phyloP scores from a whole-genome alignment of 345 rosid genomes.

The Syzygium aqueum region DNA sequence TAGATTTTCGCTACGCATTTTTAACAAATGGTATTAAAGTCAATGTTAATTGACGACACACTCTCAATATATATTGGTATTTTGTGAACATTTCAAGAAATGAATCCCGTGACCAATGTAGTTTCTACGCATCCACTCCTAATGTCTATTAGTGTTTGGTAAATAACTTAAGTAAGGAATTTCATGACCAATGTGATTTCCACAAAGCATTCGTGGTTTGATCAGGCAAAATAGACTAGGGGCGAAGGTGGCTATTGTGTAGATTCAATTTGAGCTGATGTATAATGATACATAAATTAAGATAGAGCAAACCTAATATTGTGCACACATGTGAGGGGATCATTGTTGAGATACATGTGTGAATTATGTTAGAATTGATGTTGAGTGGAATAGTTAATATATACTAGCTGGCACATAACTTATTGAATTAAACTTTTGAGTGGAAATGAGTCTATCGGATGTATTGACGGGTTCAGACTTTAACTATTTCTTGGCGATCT shows the following conservation, averaged over 20 bases:
- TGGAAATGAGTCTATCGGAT: rapidly evolving
- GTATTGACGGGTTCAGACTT: not conserved
- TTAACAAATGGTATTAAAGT: not conserved
- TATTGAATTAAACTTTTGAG: not conserved
- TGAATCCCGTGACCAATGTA: not conserved
- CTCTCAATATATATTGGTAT: not conserved
- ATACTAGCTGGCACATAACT: not conserved
- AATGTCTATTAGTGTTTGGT: not conserved
- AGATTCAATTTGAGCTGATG: not conserved
- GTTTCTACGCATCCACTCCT: not conserved
- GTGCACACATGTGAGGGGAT: not conserved
- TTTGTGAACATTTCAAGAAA: not conserved
- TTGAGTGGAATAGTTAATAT: not conserved
- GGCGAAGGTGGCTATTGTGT: not conserved
- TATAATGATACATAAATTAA: not conserved
- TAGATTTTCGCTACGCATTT: not conserved
- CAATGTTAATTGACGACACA: not conserved
- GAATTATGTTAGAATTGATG: not conserved
- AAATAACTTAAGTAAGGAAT: not conserved
- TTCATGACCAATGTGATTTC: not conserved
- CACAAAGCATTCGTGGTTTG: not conserved
- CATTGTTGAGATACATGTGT: not conserved
- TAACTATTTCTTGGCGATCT: too few species aligned
- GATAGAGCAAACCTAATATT: not conserved
- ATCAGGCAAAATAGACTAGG: rapidly evolving